These are phyloP conservation scores for Exidia glandulosa DNA, from an alignment of 768 basidiomycete species.

Conservation along the genomic window DNA sequence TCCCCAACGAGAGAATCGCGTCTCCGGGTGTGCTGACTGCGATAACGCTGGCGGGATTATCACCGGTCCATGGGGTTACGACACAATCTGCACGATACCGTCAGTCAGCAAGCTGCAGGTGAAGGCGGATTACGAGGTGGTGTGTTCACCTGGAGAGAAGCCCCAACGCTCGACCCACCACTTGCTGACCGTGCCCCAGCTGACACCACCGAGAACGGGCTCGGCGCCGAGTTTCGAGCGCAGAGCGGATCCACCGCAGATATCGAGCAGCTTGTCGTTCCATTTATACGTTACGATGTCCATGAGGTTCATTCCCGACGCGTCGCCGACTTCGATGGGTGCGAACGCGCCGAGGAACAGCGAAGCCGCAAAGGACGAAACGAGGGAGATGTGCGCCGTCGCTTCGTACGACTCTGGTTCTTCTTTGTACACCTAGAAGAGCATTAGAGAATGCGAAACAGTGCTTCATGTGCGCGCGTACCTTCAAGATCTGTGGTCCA, in stretches of 20 bases:
- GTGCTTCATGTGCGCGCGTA: slow-evolving; percentile 18
- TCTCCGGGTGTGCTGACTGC: slow-evolving; percentile 66
- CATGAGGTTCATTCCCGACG: slow-evolving; percentile 88
- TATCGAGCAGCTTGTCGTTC: slow-evolving; percentile 54
- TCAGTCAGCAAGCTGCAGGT: neutral
- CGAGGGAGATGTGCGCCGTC: slow-evolving; percentile 62
- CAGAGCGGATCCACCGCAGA: slow-evolving; percentile 58
- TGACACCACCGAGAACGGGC: slow-evolving; percentile 59
- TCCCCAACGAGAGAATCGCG: slow-evolving; percentile 77
- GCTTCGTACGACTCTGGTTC: slow-evolving; percentile 42
- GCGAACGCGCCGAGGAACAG: slow-evolving; percentile 69
- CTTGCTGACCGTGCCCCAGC: slow-evolving; percentile 48
- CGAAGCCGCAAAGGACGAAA: slow-evolving; percentile 75
- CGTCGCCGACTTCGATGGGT: slow-evolving; percentile 79
- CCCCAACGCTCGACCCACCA: slow-evolving; percentile 76
- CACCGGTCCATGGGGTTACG: slow-evolving; percentile 78
- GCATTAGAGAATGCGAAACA: neutral
- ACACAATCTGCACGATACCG: slow-evolving; percentile 43
- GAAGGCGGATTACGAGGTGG: neutral
- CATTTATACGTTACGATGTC: slow-evolving; percentile 62
- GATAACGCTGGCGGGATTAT: slow-evolving; percentile 79
- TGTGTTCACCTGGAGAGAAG: slow-evolving; percentile 60
- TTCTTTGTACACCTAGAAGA: slow-evolving; percentile 41
- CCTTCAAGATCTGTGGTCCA: slow-evolving; percentile 71
- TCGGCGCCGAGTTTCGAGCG: slow-evolving; percentile 63